These are phyloP conservation scores for Fraxinus sp. DNA, from an alignment of 305 asterid genomes.

Conservation along the genomic window DNA sequence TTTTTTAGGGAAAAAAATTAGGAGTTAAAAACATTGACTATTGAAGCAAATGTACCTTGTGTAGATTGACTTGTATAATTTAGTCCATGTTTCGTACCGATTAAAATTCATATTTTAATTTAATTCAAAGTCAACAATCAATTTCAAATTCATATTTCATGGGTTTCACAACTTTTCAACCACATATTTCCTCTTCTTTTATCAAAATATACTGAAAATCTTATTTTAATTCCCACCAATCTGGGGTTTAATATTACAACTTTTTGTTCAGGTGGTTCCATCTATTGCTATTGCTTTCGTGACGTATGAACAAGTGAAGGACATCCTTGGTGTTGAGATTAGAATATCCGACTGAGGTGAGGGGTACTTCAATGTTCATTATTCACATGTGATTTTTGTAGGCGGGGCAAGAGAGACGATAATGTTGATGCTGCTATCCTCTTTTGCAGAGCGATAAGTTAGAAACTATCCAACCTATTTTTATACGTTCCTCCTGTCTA, in stretches of 20 bases:
- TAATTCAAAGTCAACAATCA: too few species aligned
- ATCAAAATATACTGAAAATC: too few species aligned
- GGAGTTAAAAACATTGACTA: not conserved
- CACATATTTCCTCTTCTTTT: too few species aligned
- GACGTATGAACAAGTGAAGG: conserved; percentile 87
- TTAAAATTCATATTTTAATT: too few species aligned
- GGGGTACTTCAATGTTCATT: conserved; percentile 20
- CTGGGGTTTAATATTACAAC: not conserved
- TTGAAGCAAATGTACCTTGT: not conserved
- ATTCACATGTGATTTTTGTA: conserved; percentile 43
- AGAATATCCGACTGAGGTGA: conserved; percentile 66
- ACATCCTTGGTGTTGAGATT: conserved; percentile 70
- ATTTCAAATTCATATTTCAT: too few species aligned
- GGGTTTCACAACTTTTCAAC: too few species aligned
- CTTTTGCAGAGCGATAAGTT: conserved; percentile 19
- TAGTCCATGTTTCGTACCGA: too few species aligned
- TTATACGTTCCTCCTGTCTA: conserved; percentile 18
- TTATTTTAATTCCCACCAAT: too few species aligned
- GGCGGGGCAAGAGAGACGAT: conserved; percentile 32
- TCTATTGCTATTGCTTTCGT: conserved; percentile 90
- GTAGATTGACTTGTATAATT: not conserved
- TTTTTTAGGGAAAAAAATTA: not conserved
- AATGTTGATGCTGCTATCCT: conserved; percentile 18
- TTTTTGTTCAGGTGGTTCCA: conserved; percentile 61
- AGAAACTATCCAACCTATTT: conserved; percentile 25